phyloP scores from a whole-genome alignment of 1,284 basidiomycete species.

The Cronartium quercuum region DNA sequence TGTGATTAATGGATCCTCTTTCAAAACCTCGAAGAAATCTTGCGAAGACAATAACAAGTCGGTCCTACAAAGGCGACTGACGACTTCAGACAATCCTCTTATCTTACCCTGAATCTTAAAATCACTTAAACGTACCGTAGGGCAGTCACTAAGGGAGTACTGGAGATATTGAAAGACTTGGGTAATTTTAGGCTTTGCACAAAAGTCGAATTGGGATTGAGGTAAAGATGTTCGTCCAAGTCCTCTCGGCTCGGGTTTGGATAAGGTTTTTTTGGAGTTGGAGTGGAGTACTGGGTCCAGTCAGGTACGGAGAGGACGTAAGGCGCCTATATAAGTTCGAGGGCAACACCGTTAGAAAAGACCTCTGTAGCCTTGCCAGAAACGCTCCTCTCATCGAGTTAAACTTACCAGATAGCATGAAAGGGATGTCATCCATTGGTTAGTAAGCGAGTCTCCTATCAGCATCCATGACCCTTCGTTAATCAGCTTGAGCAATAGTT shows the following conservation, averaged over 20 bases:
- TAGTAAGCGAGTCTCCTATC: slow-evolving; percentile 22
- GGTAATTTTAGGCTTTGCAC: slow-evolving; percentile 16
- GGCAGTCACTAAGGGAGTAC: slow-evolving; percentile 11
- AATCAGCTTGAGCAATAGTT: neutral
- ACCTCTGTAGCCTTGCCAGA: neutral
- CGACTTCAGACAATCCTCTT: too few species aligned
- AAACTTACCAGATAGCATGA: slow-evolving; percentile 24
- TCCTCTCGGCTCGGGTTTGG: too few species aligned
- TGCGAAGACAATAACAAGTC: slow-evolving; percentile 3
- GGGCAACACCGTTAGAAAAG: neutral
- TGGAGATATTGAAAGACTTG: neutral
- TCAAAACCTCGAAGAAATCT: slow-evolving; percentile 8
- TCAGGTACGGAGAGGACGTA: slow-evolving; percentile 2
- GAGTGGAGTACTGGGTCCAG: neutral
- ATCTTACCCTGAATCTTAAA: neutral
- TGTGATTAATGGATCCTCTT: slow-evolving; percentile 1
- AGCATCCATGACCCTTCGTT: slow-evolving; percentile 20
- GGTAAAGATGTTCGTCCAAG: slow-evolving; percentile 16
- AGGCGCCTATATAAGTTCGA: neutral
- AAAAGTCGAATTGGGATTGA: neutral
- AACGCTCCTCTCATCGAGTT: too few species aligned
- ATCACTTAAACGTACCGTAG: neutral
- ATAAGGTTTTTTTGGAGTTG: too few species aligned
- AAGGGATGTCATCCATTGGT: slow-evolving; percentile 21
- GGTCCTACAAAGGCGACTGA: slow-evolving; percentile 10